Conservation (phyloP, 257 asterid species). For the Salvia rosmarinus region DNA sequence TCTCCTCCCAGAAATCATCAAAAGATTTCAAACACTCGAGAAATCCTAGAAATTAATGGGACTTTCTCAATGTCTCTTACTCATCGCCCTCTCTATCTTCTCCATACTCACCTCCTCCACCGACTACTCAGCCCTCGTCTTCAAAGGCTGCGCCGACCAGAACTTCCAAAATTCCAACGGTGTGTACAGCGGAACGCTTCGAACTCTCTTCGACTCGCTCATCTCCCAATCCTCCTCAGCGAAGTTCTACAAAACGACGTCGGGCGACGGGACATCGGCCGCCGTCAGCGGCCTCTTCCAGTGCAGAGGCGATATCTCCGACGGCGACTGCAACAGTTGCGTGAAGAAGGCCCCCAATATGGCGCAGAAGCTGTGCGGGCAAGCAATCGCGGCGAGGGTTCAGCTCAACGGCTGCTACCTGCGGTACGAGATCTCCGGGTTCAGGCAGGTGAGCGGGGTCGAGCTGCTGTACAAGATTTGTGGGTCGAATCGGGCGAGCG, state of each 20-base stretch:
- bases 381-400: conserved; percentile 67
- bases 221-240: conserved; percentile 62
- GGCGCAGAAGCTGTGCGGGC: conserved; percentile 58
- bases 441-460: conserved; percentile 51
- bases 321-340: conserved; percentile 56
- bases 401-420: conserved; percentile 80
- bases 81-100: conserved; percentile 24
- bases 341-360: conserved; percentile 45
- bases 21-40: neutral
- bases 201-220: conserved; percentile 46
- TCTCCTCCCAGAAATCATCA: conserved; percentile 22
- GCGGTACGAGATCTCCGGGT: conserved; percentile 68
- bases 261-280: conserved; percentile 49
- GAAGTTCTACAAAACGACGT: conserved; percentile 64
- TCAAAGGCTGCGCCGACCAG: conserved; percentile 92
- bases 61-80: conserved; percentile 28
- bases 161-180: conserved; percentile 46
- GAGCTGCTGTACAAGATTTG: conserved; percentile 76
- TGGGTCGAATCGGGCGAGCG: conserved; percentile 69
- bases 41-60: conserved; percentile 32
- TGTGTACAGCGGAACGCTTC: conserved; percentile 48
- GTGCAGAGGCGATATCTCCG: conserved; percentile 84
- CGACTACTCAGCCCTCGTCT: conserved; percentile 57
- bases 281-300: conserved; percentile 72
- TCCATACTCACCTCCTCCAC: conserved; percentile 38